phyloP scores from a whole-genome alignment of 73 alveolate genomes.

The Paramecium pentaurelia region DNA sequence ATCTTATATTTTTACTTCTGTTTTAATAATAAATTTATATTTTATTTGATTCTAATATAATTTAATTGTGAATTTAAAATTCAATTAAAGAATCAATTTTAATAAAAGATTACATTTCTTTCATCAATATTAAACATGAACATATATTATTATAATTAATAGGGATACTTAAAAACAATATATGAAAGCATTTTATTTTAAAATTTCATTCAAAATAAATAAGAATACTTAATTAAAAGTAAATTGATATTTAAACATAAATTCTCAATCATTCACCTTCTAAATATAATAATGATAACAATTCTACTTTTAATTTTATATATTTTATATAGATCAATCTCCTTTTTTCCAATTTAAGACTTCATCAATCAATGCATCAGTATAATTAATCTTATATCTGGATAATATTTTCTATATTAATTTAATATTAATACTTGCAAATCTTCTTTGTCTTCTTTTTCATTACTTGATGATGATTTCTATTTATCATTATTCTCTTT shows the following conservation, averaged over 20 bases:
- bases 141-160: too few species aligned
- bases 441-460: not conserved
- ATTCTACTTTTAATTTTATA: not conserved
- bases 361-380: slow-evolving; percentile 20
- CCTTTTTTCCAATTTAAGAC: slow-evolving; percentile 6
- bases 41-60: too few species aligned
- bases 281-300: not conserved
- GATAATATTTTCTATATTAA: not conserved
- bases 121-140: not conserved
- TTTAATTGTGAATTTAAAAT: too few species aligned
- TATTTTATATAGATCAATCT: not conserved
- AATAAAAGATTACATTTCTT: not conserved
- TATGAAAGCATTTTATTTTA: not conserved
- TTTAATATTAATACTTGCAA: not conserved
- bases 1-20: not conserved
- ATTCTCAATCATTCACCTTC: not conserved
- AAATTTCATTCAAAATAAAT: too few species aligned
- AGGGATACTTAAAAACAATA: too few species aligned
- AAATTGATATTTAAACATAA: not conserved
- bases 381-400: not conserved
- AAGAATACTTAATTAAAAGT: not conserved
- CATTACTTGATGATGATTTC: not conserved
- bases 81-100: too few species aligned
- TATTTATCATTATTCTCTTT: not conserved
- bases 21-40: too few species aligned